phyloP scores from a whole-genome alignment of 225 moss, liverwort and hornwort species.

The Bryum argenteum region DNA sequence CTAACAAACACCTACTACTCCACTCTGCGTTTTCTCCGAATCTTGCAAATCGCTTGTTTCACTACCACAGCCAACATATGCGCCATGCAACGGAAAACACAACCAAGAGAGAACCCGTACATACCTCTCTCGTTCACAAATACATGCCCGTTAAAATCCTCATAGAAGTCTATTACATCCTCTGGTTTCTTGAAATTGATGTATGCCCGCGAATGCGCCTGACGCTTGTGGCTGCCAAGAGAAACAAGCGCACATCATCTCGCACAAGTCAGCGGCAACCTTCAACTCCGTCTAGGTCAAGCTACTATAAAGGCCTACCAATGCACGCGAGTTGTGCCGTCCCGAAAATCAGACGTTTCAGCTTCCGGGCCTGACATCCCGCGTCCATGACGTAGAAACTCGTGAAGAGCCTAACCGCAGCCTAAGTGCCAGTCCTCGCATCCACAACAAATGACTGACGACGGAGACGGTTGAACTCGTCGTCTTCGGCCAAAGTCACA shows the following conservation, averaged over 20 bases:
- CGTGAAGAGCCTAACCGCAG: background rate
- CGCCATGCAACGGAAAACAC: background rate
- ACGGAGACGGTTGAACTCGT: background rate
- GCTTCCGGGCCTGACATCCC: background rate
- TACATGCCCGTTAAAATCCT: slow-evolving; percentile 80
- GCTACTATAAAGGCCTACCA: background rate
- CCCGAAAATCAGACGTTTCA: background rate
- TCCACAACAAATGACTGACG: background rate
- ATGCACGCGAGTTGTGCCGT: background rate
- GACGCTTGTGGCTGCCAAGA: slow-evolving; percentile 73
- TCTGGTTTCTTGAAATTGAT: slow-evolving; percentile 91
- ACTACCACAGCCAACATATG: background rate
- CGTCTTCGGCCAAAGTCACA: background rate
- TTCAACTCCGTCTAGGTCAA: slow-evolving; percentile 3
- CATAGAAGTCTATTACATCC: slow-evolving; percentile 85
- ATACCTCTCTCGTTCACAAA: slow-evolving; percentile 90
- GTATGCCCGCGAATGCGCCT: slow-evolving; percentile 75
- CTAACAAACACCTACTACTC: slow-evolving; percentile 19
- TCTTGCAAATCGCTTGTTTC: background rate
- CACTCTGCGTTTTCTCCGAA: background rate
- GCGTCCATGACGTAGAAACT: background rate
- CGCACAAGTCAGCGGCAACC: slow-evolving; percentile 5
- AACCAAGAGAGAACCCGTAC: slow-evolving; percentile 24
- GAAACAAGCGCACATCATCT: slow-evolving; percentile 2
- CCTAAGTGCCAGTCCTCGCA: background rate